A percentile compares a stretch with the other conserved stretches of the same genome.
phyloP scores from a whole-genome alignment of 1,139 yeast species.

The Komagataea norvegica region DNA sequence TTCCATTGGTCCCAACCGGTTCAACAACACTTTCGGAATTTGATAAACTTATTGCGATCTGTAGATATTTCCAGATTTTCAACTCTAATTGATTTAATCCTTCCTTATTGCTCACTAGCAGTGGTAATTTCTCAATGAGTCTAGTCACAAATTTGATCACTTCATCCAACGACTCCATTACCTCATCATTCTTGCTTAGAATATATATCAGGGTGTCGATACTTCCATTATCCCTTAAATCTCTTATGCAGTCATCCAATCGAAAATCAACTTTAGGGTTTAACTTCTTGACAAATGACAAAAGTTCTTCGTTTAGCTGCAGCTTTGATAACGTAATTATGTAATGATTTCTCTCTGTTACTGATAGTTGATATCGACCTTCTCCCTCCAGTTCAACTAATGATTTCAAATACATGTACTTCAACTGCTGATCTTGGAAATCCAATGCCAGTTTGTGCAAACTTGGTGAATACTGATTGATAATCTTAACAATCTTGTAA shows the following conservation, averaged over 20 bases:
- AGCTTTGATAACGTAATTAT: conserved; percentile 32
- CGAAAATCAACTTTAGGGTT: conserved; percentile 14
- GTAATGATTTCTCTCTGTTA: conserved; percentile 27
- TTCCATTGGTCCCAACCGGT: neutral
- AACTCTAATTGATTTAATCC: conserved; percentile 22
- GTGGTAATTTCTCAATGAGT: conserved; percentile 15
- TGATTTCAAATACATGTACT: conserved; percentile 23
- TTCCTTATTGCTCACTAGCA: conserved; percentile 17
- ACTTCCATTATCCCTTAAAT: conserved; percentile 30
- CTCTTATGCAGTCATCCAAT: conserved; percentile 24
- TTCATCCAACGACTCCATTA: conserved; percentile 30
- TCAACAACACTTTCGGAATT: conserved; percentile 14
- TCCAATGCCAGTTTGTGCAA: conserved; percentile 37
- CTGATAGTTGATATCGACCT: conserved; percentile 15
- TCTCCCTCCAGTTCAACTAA: conserved; percentile 18
- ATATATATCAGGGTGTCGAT: conserved; percentile 35
- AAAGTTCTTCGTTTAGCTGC: conserved; percentile 23
- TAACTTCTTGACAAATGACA: conserved; percentile 24
- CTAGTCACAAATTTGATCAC: conserved; percentile 27
- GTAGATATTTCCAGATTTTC: conserved; percentile 32
- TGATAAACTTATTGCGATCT: conserved; percentile 36
- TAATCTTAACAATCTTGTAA: conserved; percentile 34
- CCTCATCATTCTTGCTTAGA: conserved; percentile 25
- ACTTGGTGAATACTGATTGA: conserved; percentile 36
- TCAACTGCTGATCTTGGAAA: conserved; percentile 28